Percentiles rank a stretch among this genome's conserved stretches.
These are phyloP conservation scores for Tylopilus balloui DNA, from an alignment of 768 basidiomycete species.

Conservation along the genomic window DNA sequence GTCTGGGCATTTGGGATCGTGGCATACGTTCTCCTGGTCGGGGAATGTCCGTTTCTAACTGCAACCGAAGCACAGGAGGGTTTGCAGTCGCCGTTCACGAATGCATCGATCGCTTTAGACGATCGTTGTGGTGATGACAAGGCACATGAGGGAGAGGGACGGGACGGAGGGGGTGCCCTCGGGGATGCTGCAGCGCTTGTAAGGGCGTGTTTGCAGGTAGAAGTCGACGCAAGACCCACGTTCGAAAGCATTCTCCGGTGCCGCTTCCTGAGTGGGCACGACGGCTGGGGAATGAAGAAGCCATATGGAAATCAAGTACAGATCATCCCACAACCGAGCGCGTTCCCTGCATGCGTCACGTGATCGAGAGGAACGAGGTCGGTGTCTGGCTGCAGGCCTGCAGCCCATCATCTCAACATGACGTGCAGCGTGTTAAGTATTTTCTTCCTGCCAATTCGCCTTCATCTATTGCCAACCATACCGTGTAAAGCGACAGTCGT, in stretches of 20 bases:
- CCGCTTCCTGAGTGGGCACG: conserved; percentile 72
- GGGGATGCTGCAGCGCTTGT: conserved; percentile 85
- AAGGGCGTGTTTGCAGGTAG: conserved; percentile 77
- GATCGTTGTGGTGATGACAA: conserved; percentile 76
- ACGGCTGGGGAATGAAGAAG: conserved; percentile 60
- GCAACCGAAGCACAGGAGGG: conserved; percentile 89
- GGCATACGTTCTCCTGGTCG: conserved; percentile 87
- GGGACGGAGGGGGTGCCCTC: conserved; percentile 78
- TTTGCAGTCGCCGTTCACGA: conserved; percentile 68
- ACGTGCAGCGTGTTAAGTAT: conserved; percentile 3
- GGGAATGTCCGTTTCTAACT: conserved; percentile 89
- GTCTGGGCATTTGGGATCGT: conserved; percentile 99
- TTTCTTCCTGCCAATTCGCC: no score
- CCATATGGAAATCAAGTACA: conserved; percentile 28
- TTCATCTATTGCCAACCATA: conserved; percentile 1
- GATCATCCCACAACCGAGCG: conserved; percentile 27
- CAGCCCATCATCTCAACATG: neutral
- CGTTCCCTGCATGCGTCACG: conserved; percentile 28
- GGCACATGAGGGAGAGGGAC: conserved; percentile 68
- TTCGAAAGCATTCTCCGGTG: conserved; percentile 79
- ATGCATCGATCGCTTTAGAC: conserved; percentile 70
- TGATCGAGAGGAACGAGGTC: conserved; percentile 20
- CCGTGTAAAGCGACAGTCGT: conserved; percentile 9
- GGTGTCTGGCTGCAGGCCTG: conserved; percentile 4
- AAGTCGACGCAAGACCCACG: conserved; percentile 71